Percentiles rank a stretch among this genome's conserved stretches.
Conservation (phyloP, 2,329 filamentous ascomycete species). For the Paramyrothecium roridum region DNA sequence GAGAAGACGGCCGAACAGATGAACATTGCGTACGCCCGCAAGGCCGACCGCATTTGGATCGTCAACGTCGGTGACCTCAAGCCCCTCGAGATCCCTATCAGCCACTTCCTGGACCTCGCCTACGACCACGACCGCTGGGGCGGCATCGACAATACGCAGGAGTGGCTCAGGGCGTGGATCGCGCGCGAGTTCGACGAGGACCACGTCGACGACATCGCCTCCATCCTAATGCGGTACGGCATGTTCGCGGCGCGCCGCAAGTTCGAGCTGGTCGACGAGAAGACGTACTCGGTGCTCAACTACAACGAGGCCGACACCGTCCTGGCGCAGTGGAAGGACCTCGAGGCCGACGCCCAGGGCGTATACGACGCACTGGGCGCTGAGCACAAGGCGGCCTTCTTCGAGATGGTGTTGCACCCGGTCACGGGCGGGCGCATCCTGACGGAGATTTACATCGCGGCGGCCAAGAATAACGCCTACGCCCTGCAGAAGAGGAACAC, state of each 20-base stretch:
- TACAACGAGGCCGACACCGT: conserved; percentile 58
- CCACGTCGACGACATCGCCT: conserved; percentile 41
- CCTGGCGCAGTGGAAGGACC: conserved; percentile 47
- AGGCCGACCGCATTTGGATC: conserved; percentile 56
- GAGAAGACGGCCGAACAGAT: conserved; percentile 32
- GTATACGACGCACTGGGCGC: conserved; percentile 40
- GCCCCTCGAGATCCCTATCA: conserved; percentile 52
- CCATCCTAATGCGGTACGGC: conserved; percentile 41
- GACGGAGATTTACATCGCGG: conserved; percentile 42
- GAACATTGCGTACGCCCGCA: conserved; percentile 44
- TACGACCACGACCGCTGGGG: conserved; percentile 45
- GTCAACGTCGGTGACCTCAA: conserved; percentile 64
- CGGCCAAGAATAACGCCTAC: conserved; percentile 49
- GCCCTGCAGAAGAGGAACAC: conserved; percentile 54
- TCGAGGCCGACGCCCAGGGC: conserved; percentile 40
- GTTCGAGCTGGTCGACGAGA: conserved; percentile 56
- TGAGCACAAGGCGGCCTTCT: conserved; percentile 49
- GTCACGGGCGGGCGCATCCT: conserved; percentile 55
- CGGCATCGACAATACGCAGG: conserved; percentile 30
- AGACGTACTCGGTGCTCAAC: conserved; percentile 55
- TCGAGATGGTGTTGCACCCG: conserved; percentile 60
- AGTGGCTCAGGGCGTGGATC: conserved; percentile 39
- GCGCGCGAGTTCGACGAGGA: conserved; percentile 47
- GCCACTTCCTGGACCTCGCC: conserved; percentile 54
- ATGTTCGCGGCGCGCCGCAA: conserved; percentile 55